phyloP scores from a whole-genome alignment of 345 rosid genomes.

The Combretum micranthum region DNA sequence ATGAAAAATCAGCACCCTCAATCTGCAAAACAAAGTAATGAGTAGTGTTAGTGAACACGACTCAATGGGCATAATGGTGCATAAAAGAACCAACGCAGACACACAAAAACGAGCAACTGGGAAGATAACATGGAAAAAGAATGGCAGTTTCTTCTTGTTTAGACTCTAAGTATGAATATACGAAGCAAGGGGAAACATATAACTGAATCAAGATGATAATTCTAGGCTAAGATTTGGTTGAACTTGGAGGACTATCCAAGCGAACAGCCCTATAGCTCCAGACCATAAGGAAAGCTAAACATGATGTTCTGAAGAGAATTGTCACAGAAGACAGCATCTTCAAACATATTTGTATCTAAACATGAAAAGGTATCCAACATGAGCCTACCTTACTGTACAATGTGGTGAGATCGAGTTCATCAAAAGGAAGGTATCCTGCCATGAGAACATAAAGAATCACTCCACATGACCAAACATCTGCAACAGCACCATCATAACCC shows the following conservation, averaged over 20 bases:
- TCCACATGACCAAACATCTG: conserved; percentile 98
- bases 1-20: conserved; percentile 72
- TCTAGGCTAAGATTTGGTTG: not conserved
- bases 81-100: not conserved
- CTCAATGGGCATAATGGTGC: not conserved
- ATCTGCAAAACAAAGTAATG: conserved; percentile 40
- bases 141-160: no score
- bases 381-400: conserved; percentile 83
- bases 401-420: conserved; percentile 92
- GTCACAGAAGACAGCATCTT: no score
- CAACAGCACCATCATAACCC: conserved; percentile 90
- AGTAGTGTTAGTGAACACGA: not conserved
- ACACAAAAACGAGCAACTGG: not conserved
- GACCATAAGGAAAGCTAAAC: no score
- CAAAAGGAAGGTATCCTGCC: conserved; percentile 98
- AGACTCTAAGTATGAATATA: no score
- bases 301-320: no score
- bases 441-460: conserved; percentile 89
- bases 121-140: no score
- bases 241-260: no score
- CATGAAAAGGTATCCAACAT: conserved; percentile 8
- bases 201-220: not conserved
- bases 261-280: no score
- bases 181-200: no score
- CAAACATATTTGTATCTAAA: not conserved